Base-by-base conservation (phyloP, 768 basidiomycete genomes). In the Leccinum disarticulatum region DNA sequence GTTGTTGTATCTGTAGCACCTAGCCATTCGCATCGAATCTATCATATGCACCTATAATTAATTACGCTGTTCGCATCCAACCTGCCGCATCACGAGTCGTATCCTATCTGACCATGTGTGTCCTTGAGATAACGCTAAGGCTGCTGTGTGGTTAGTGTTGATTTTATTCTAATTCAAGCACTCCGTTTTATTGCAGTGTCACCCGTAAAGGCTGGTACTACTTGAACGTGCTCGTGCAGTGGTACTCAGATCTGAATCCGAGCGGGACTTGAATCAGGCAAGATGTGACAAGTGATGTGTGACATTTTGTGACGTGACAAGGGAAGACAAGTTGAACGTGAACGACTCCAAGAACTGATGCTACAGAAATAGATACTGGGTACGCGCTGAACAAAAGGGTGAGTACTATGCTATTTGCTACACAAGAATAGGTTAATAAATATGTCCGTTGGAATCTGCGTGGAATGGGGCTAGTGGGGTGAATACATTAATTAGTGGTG, bases 351-450 rank as follows among this genome's bases (percentile, higher is more conserved):
- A 31, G 51, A 52, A 33, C 60, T 58, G 51, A 55, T 61, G 41
- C 67, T 70, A 70, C 65, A 72, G 28, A n/a, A 54, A 62, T 46
- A 54, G 60, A 59, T 53, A 66, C 22, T 54, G 61, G 56, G 54
- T 57, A 46, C 55, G 55, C 35, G 58, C 30, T 30, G 27, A 56
- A 61, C 60, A 64, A 69, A 61, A 63, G 9, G 30, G 58, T 65
- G 53, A 65, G 53, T 65, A 57, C 11, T 46, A 36, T 58, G 50
- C 62, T 71, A 67, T 54, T 59, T 47, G 73, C 64, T 74, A 74
- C 72, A 72, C 57, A 64, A 62, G 60, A 59, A 60, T 61, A 59
- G 5, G 54, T 56, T 17, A 62, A 74, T 72, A 73, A 73, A 69
- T 74, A 64, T 51, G 54, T 55, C 56, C 60, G 35, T 5, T 30